Base-by-base conservation (phyloP, 2,329 filamentous ascomycete species). In the Arthrobotrys pseudoclavata region DNA sequence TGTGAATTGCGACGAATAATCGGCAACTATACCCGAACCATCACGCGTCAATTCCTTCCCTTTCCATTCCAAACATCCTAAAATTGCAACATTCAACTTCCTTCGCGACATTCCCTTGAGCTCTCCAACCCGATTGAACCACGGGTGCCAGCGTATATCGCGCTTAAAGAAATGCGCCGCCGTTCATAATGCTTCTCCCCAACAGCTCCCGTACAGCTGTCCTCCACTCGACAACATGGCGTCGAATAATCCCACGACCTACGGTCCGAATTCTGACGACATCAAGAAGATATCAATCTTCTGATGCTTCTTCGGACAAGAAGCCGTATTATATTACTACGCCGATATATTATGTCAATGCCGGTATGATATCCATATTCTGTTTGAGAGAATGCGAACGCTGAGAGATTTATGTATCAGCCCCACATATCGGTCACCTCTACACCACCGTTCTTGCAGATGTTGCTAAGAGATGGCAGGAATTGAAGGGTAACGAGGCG, bases 321-420 rank as follows among this genome's bases (percentile, higher is more conserved):
- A 98, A 98, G 85, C 94, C 95, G 7, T 97, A 91, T 86, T 99
- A 98, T 86, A 87, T 97, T 82, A 98, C 96, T 4, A 96, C 94
- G 7, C 96, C 96, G 1, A 99, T 99, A 74, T 99, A 98, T 86
- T 99, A 99, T 84, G 96, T 99, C 85, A 99, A 99, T 88, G 93
- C 94, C 69, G 90, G 93, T 94, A 85, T 81, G 31, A 34, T 34
- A 34, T 34, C 31, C 12, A 34, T 34, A 34, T 9, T 34, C 31
- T 10, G 3, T 4, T 9, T 34, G 3, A 34, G 7, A 34, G 7
- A 34, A 34, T 6, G 31, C 12, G 31, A 34, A 9, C 12, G 26
- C 13, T 29, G 18, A 31, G 18, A n/a, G n/a, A n/a, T 18, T 55
- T 22, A 57, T 29, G 53, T 55, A 12, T 34, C 80, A 95, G 94